Conservation (phyloP, 2,329 filamentous ascomycete genomes). For the Trichoderma sp. region DNA sequence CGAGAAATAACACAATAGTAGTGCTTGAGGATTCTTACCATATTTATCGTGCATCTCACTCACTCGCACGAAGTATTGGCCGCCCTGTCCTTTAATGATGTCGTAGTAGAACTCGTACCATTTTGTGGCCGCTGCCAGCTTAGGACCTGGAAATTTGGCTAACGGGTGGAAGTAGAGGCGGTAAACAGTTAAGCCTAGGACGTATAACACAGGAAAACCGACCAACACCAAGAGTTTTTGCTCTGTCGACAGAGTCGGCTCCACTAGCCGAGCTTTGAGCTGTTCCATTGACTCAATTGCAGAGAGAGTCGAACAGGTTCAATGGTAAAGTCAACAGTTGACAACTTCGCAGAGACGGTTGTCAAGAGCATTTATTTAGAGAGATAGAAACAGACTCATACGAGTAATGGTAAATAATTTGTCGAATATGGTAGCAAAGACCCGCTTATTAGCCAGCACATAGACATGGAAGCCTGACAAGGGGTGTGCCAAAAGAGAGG, state of each 20-base stretch:
- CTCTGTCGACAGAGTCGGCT: background rate
- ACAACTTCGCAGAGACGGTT: background rate
- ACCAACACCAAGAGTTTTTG: background rate
- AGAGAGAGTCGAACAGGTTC: background rate
- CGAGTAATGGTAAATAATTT: background rate
- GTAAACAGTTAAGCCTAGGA: conserved; percentile 12
- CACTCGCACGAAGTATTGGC: conserved; percentile 32
- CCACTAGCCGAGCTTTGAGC: background rate
- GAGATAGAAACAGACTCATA: background rate
- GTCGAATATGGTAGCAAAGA: background rate
- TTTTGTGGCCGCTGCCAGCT: conserved; percentile 31
- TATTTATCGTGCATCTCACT: conserved; percentile 36
- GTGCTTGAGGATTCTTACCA: conserved; percentile 22
- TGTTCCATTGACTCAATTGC: background rate
- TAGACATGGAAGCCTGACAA: background rate
- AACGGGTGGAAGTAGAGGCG: conserved; percentile 29
- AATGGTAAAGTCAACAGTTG: too few species aligned
- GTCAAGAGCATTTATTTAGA: background rate
- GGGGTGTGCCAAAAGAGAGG: too few species aligned
- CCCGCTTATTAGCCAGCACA: background rate
- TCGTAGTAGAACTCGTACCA: conserved; percentile 37
- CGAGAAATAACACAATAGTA: background rate
- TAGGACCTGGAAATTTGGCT: conserved; percentile 33
- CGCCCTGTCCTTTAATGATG: conserved; percentile 25
- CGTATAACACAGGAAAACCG: background rate